Percentiles rank a stretch among this genome's conserved stretches.
Conservation (phyloP, 805 yeast species). For the Kodamaea leandrae region DNA sequence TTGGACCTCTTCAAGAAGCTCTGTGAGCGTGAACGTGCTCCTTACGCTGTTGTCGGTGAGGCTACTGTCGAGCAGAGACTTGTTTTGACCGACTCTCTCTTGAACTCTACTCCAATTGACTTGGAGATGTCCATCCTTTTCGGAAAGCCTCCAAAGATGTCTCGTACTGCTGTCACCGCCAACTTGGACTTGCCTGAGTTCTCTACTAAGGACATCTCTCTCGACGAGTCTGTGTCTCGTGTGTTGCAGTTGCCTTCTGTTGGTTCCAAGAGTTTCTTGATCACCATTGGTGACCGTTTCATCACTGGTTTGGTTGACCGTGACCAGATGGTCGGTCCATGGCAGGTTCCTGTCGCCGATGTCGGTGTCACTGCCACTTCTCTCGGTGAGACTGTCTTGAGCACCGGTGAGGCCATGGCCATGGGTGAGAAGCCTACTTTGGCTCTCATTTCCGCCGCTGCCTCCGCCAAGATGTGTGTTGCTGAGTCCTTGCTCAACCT, state of each 20-base stretch:
- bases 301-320: constrained; percentile 95
- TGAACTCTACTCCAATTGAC: constrained; percentile 87
- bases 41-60: constrained; percentile 91
- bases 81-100: constrained; percentile 72
- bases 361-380: constrained; percentile 95
- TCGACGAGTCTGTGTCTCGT: constrained; percentile 70
- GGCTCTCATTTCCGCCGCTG: constrained; percentile 83
- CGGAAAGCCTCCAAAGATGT: constrained; percentile 96
- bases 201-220: constrained; percentile 32
- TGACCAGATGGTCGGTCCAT: constrained; percentile 98
- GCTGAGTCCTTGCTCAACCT: constrained; percentile 91
- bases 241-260: constrained; percentile 90
- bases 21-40: constrained; percentile 94
- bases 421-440: constrained; percentile 95
- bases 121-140: constrained; percentile 91
- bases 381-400: constrained; percentile 64
- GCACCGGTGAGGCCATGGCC: constrained; percentile 95
- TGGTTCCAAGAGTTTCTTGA: constrained; percentile 89
- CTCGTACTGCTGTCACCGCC: constrained; percentile 66
- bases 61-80: constrained; percentile 87
- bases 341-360: constrained; percentile 99
- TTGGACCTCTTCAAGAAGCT: constrained; percentile 68
- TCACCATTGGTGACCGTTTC: constrained; percentile 98
- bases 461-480: constrained; percentile 92
- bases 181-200: constrained; percentile 49